Evolutionary conservation across 1,284 basidiomycete genomes (phyloP).

Genomic region (Trichosporon sp.): DNA sequence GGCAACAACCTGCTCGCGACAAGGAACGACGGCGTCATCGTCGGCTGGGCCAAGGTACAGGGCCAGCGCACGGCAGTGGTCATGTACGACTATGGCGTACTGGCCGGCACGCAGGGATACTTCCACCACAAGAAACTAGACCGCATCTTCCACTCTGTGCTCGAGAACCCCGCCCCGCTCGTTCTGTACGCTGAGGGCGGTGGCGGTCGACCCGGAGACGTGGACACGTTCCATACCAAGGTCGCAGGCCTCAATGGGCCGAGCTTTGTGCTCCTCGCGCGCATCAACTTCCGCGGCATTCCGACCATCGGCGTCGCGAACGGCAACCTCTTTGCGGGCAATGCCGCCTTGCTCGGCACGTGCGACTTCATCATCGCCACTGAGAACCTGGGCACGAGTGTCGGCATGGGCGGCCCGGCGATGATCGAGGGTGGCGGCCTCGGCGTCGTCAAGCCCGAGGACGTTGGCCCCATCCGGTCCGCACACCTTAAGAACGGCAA

Average conservation of each 20-base stretch:
- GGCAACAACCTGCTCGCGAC: conserved; percentile 27
- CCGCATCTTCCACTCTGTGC: conserved; percentile 30
- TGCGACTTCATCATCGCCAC: conserved; percentile 33
- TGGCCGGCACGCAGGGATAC: conserved; percentile 33
- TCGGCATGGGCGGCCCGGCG: conserved; percentile 33
- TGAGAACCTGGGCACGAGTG: conserved; percentile 26
- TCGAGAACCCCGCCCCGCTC: conserved; percentile 31
- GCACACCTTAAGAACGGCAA: conserved; percentile 33
- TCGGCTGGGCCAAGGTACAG: conserved; percentile 34
- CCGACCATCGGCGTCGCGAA: conserved; percentile 32
- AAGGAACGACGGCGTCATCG: conserved; percentile 34
- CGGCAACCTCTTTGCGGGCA: conserved; percentile 32
- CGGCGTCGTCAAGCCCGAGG: conserved; percentile 28
- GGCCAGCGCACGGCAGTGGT: conserved; percentile 26
- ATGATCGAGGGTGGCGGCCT: conserved; percentile 35
- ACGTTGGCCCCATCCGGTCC: conserved; percentile 29
- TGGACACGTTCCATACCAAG: conserved; percentile 28
- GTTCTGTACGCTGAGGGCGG: conserved; percentile 34
- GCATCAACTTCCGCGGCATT: conserved; percentile 32
- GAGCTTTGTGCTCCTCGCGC: conserved; percentile 27
- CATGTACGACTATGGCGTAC: conserved; percentile 34
- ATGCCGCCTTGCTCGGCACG: conserved; percentile 29
- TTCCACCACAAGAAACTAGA: conserved; percentile 35
- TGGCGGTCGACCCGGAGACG: conserved; percentile 32
- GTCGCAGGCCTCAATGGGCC: conserved; percentile 29